These are phyloP conservation scores for Hsuehochloa calcarea DNA, from an alignment of 176 grass and related monocot species.

Conservation along the genomic window DNA sequence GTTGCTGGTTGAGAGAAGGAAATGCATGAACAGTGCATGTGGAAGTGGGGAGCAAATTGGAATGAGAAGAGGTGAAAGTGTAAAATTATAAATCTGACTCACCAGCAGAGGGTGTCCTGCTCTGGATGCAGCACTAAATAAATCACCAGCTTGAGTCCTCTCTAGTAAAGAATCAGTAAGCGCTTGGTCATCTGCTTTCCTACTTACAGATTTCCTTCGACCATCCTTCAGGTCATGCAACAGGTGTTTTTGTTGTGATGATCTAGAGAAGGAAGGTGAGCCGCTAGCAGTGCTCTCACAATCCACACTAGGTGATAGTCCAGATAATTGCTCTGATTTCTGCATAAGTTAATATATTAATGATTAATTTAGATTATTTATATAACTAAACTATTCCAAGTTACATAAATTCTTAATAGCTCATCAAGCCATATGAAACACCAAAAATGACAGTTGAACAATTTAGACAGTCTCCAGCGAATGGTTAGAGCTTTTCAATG, in stretches of 20 bases:
- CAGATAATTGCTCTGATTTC: slow-evolving; percentile 77
- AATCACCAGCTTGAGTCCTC: slow-evolving; percentile 88
- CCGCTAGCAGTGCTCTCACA: slow-evolving; percentile 68
- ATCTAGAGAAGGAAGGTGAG: slow-evolving; percentile 70
- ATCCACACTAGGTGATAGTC: slow-evolving; percentile 54
- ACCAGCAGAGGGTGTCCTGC: slow-evolving; percentile 55
- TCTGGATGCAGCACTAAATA: slow-evolving; percentile 82
- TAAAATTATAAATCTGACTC: slow-evolving; percentile 39
- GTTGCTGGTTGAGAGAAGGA: neutral
- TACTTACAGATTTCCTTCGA: slow-evolving; percentile 80
- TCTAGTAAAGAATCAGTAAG: slow-evolving; percentile 58
- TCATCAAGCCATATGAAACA: slow-evolving; percentile 16
- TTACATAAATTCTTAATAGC: neutral
- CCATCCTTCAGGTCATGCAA: slow-evolving; percentile 84
- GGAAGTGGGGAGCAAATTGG: slow-evolving; percentile 15
- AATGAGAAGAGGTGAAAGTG: neutral
- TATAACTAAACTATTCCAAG: neutral
- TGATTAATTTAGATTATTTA: slow-evolving; percentile 17
- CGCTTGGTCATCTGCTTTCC: slow-evolving; percentile 61
- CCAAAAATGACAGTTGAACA: neutral
- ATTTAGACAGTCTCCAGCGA: neutral
- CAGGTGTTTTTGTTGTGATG: slow-evolving; percentile 69
- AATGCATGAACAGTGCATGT: neutral
- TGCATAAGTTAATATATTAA: slow-evolving; percentile 39
- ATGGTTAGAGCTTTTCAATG: neutral